Evolutionary conservation across 1,139 yeast species (phyloP), one percentile per base, ranked within the genome.

Genomic region (Yamadazyma jaroonii): DNA sequence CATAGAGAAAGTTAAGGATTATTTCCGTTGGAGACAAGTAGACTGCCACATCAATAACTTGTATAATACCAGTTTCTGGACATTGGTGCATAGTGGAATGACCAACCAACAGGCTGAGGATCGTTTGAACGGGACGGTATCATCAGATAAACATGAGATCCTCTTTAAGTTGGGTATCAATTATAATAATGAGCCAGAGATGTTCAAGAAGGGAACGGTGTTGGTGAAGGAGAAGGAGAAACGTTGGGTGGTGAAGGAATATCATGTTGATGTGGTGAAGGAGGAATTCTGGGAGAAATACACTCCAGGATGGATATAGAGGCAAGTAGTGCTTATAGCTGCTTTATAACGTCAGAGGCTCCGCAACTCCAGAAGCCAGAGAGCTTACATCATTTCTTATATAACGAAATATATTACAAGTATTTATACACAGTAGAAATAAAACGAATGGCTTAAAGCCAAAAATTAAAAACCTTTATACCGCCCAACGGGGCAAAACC

Each of bases 31-130:
- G 99, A 72, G 99, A 49, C 97, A 88, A 56, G 98, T 84, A 1
- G 99, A 92, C 56, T 92, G 98, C 40, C 98, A 92, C 61, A 92
- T 92, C 40, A 92, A 92, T 57, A 92, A 92, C 56, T 63, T 94
- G 44, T 94, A 90, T 67, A 92, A 92, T 54, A 94, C 99, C 0
- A 69, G 89, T 0, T 94, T 92, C 56, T 92, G 99, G 99, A 72
- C 80, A 6, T 68, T 94, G 50, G 94, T 92, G 0, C 58, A 67
- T 74, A 43, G 31, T 29, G 42, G 95, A n/a, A 43, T 84, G 59
- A 74, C 84, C 0, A 81, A 95, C 0, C 76, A 78, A 42, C 90
- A 86, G 29, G 92, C 97, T 0, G 96, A 92, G 50, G 72, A 79
- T 37, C 66, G 63, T 47, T 67, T 90, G 20, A 72, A 74, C 37